Conservation (phyloP, 768 basidiomycete genomes). For the Phlebiopsis flavidoalba region DNA sequence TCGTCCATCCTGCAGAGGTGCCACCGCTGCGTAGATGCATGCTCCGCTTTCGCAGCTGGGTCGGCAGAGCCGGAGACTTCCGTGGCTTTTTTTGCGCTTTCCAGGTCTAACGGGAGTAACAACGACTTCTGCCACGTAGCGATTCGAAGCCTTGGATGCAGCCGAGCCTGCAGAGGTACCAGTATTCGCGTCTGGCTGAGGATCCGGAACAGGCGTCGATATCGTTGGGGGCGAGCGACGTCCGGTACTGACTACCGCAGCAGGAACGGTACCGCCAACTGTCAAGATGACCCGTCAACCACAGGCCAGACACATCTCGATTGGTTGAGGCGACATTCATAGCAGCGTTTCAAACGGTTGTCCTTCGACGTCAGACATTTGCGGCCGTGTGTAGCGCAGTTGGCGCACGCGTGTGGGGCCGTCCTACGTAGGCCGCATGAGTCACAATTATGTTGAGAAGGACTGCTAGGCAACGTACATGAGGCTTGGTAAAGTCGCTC, state of each 20-base stretch:
- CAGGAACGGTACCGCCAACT: not conserved
- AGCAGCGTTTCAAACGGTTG: not conserved
- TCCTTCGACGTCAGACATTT: not conserved
- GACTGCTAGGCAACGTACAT: not conserved
- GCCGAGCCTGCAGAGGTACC: not conserved
- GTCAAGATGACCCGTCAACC: not conserved
- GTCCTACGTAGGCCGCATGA: not conserved
- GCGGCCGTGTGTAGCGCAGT: not conserved
- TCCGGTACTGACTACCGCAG: not conserved
- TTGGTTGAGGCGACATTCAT: not conserved
- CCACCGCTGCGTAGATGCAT: not conserved
- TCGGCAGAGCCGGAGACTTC: not conserved
- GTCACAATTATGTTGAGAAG: not conserved
- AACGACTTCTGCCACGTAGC: conserved; percentile 1
- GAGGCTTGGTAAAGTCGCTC: not conserved
- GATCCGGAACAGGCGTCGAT: not conserved
- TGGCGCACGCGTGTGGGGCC: not conserved
- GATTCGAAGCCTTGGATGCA: not conserved
- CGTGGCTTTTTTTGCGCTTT: not conserved
- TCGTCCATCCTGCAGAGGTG: not conserved
- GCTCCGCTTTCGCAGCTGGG: not conserved
- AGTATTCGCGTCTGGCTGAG: not conserved
- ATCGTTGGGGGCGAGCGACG: not conserved
- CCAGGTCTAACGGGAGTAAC: not conserved
- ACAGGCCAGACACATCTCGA: conserved; percentile 1